Evolutionary conservation across 2,329 filamentous ascomycete species (phyloP).

Genomic region (Aphanoascus verrucosus): DNA sequence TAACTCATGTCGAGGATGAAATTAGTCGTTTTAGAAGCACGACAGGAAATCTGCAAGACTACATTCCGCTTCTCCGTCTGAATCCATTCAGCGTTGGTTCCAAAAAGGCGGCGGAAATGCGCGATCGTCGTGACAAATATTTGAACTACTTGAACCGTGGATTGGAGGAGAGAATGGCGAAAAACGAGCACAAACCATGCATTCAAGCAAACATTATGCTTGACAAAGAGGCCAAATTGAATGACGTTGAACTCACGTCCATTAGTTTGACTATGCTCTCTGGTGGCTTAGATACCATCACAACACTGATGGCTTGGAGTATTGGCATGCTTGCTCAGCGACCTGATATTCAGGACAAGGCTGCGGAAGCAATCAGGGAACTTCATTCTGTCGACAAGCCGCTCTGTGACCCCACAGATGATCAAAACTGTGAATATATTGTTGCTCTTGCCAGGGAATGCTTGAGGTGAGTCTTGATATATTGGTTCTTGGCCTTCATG

Average conservation of each 20-base stretch:
- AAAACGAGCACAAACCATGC: slow-evolving; percentile 51
- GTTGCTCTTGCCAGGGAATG: slow-evolving; percentile 54
- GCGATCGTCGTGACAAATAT: slow-evolving; percentile 50
- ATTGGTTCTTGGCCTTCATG: not conserved
- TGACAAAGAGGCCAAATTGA: slow-evolving; percentile 53
- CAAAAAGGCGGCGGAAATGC: slow-evolving; percentile 49
- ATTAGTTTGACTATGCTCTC: slow-evolving; percentile 60
- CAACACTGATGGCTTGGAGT: slow-evolving; percentile 55
- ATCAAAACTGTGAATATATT: slow-evolving; percentile 54
- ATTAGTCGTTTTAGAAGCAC: slow-evolving; percentile 51
- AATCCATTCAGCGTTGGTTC: slow-evolving; percentile 53
- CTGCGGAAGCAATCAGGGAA: slow-evolving; percentile 46
- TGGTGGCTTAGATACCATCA: slow-evolving; percentile 56
- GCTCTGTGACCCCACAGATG: slow-evolving; percentile 50
- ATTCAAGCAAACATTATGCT: slow-evolving; percentile 58
- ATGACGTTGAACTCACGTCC: slow-evolving; percentile 51
- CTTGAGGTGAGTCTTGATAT: slow-evolving; percentile 34
- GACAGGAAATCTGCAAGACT: slow-evolving; percentile 52
- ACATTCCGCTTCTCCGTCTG: slow-evolving; percentile 48
- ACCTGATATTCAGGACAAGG: slow-evolving; percentile 53
- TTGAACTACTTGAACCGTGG: slow-evolving; percentile 47
- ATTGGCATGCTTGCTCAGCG: slow-evolving; percentile 50
- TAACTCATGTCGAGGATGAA: slow-evolving; percentile 52
- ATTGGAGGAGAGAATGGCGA: slow-evolving; percentile 50
- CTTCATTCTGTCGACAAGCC: slow-evolving; percentile 44